These are phyloP conservation scores for Yamadazyma dushanensis DNA, from an alignment of 1,139 yeast genomes.

Conservation along the genomic window DNA sequence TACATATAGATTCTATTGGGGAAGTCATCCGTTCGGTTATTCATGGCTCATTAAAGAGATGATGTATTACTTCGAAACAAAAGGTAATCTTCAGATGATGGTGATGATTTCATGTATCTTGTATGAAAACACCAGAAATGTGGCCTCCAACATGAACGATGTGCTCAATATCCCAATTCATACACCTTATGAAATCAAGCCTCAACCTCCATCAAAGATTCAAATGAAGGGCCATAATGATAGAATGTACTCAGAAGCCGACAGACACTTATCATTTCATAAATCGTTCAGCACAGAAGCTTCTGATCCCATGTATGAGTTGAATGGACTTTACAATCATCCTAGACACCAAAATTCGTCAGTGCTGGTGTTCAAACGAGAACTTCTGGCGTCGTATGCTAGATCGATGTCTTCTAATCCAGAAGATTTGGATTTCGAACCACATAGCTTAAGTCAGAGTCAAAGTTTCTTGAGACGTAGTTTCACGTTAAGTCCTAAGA, in stretches of 20 bases:
- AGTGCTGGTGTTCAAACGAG: conserved; percentile 23
- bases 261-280: conserved; percentile 13
- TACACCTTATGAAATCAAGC: conserved; percentile 44
- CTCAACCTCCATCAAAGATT: conserved; percentile 31
- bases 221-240: conserved; percentile 15
- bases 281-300: conserved; percentile 14
- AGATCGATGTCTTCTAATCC: conserved; percentile 30
- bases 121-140: conserved; percentile 38
- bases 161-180: conserved; percentile 41
- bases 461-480: conserved; percentile 5
- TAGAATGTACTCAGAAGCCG: conserved; percentile 10
- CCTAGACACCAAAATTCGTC: conserved; percentile 21
- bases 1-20: conserved; percentile 63
- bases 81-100: conserved; percentile 80
- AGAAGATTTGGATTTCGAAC: conserved; percentile 29
- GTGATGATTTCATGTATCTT: conserved; percentile 82
- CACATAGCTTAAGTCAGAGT: conserved; percentile 13
- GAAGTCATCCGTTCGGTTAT: conserved; percentile 79
- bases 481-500: conserved; percentile 9
- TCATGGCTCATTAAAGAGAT: conserved; percentile 68
- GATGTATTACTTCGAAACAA: conserved; percentile 61
- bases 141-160: conserved; percentile 17
- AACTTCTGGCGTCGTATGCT: conserved; percentile 13
- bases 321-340: conserved; percentile 3
- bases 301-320: conserved; percentile 5